Evolutionary conservation across 305 asterid species (phyloP).

Genomic region (Fraxinus nigra): DNA sequence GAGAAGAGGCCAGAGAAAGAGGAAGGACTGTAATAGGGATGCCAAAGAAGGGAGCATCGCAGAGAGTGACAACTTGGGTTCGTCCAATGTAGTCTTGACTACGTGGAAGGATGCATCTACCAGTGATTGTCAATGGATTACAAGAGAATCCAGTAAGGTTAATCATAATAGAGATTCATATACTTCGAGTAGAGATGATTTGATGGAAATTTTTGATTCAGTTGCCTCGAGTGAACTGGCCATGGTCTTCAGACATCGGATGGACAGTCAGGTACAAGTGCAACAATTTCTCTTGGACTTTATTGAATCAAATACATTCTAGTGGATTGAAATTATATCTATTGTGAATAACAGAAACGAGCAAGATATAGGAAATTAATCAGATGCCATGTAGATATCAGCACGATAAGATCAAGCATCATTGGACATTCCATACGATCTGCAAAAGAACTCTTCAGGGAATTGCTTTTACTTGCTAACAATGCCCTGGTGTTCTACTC

Average conservation of each 20-base stretch:
- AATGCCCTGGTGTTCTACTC: slow-evolving; percentile 77
- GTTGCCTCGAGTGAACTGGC: slow-evolving; percentile 60
- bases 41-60: slow-evolving; percentile 57
- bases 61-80: slow-evolving; percentile 59
- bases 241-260: slow-evolving; percentile 68
- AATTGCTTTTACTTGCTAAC: slow-evolving; percentile 65
- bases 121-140: slow-evolving; percentile 31
- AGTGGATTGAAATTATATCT: background rate
- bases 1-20: slow-evolving; percentile 70
- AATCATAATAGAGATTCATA: slow-evolving; percentile 28
- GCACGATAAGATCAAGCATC: slow-evolving; percentile 62
- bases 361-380: slow-evolving; percentile 66
- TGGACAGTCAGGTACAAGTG: slow-evolving; percentile 76
- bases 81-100: slow-evolving; percentile 38
- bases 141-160: slow-evolving; percentile 20
- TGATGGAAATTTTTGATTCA: slow-evolving; percentile 53
- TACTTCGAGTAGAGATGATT: slow-evolving; percentile 27
- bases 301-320: background rate
- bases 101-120: slow-evolving; percentile 45
- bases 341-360: slow-evolving; percentile 48
- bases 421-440: slow-evolving; percentile 40
- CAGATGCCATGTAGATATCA: slow-evolving; percentile 66
- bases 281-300: background rate
- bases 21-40: slow-evolving; percentile 49
- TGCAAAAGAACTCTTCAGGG: slow-evolving; percentile 65